Evolutionary conservation across 768 basidiomycete genomes (phyloP).

Genomic region (Hygrocybe coccinea): DNA sequence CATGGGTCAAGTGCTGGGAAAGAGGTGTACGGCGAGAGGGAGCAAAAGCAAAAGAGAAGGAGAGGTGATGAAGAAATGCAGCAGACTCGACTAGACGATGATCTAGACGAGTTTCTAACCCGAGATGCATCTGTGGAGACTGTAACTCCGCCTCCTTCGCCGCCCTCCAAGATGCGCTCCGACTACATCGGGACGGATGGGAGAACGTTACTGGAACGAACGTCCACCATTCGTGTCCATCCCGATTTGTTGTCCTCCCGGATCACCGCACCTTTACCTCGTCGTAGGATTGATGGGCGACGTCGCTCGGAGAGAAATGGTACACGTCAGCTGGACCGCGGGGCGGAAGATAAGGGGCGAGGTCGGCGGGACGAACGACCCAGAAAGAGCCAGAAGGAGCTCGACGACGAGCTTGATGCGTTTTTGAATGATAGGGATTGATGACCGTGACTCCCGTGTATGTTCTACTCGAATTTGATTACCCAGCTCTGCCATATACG

Average conservation of each 20-base stretch:
- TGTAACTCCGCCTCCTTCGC: constrained; percentile 18
- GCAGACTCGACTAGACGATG: constrained; percentile 53
- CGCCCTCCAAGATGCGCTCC: constrained; percentile 63
- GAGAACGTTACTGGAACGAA: constrained; percentile 53
- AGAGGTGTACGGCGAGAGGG: constrained; percentile 38
- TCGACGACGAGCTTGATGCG: constrained; percentile 80
- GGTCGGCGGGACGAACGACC: constrained; percentile 30
- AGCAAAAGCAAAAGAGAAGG: constrained; percentile 23
- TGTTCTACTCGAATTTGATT: too few species aligned
- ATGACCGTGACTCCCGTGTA: background rate
- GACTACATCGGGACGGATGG: constrained; percentile 54
- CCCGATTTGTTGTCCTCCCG: constrained; percentile 39
- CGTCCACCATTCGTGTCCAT: constrained; percentile 42
- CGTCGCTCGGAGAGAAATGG: constrained; percentile 20
- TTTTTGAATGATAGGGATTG: constrained; percentile 56
- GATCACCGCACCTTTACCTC: constrained; percentile 43
- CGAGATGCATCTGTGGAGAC: constrained; percentile 35
- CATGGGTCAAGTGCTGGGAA: constrained; percentile 66
- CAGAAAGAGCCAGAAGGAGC: constrained; percentile 64
- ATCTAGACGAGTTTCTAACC: constrained; percentile 65
- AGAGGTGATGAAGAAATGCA: constrained; percentile 30
- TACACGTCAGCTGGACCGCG: constrained; percentile 3
- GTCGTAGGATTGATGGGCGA: constrained; percentile 32
- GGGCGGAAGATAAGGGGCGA: constrained; percentile 11
- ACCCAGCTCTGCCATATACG: too few species aligned